Conservation (phyloP, 139 green algal genomes). For the Chlamydomonas eustigma region DNA sequence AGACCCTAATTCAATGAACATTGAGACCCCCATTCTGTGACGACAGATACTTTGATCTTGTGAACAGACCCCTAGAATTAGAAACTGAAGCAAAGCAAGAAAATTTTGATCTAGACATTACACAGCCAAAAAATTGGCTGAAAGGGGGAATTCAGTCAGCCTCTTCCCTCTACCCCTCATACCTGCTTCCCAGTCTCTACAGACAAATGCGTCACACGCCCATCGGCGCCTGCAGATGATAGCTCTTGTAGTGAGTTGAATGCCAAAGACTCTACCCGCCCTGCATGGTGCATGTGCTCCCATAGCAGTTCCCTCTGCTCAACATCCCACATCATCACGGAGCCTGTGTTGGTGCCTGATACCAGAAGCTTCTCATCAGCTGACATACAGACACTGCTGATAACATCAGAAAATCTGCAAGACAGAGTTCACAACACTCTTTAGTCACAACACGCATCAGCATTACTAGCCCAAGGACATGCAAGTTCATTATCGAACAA, state of each 20-base stretch:
- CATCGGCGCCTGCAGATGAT: slow-evolving; percentile 29
- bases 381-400: slow-evolving; percentile 13
- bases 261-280: slow-evolving; percentile 34
- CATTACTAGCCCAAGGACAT: too few species aligned
- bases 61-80: too few species aligned
- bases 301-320: slow-evolving; percentile 34
- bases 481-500: too few species aligned
- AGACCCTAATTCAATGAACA: too few species aligned
- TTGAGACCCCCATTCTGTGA: too few species aligned
- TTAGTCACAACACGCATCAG: too few species aligned
- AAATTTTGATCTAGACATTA: too few species aligned
- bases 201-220: slow-evolving; percentile 22
- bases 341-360: slow-evolving; percentile 14
- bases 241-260: slow-evolving; percentile 40
- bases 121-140: too few species aligned
- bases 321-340: slow-evolving; percentile 48
- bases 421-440: too few species aligned
- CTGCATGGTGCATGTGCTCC: slow-evolving; percentile 45
- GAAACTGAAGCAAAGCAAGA: too few species aligned
- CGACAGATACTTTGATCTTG: too few species aligned
- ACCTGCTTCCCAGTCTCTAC: slow-evolving; percentile 42
- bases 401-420: slow-evolving; percentile 18
- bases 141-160: too few species aligned
- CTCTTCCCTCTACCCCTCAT: not conserved
- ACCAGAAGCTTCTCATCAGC: slow-evolving; percentile 17